phyloP scores from a whole-genome alignment of 371 early-diverging fungal genomes.

The Funneliformis caledonium region DNA sequence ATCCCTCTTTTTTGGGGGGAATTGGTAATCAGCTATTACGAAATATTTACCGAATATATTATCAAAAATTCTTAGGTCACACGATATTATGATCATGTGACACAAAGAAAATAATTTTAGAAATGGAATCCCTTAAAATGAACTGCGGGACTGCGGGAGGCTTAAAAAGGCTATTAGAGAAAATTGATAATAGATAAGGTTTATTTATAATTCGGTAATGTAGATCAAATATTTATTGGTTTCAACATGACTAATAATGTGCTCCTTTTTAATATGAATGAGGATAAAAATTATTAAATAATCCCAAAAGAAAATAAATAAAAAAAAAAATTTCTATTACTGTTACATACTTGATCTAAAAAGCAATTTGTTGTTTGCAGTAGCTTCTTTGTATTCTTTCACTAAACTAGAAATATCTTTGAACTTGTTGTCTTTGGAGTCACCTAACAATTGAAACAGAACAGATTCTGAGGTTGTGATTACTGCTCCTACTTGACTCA shows the following conservation, averaged over 20 bases:
- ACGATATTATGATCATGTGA: too few species aligned
- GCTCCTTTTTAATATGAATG: not conserved
- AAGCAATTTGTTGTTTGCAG: constrained; percentile 68
- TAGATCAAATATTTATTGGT: not conserved
- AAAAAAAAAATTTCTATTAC: not conserved
- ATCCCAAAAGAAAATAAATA: not conserved
- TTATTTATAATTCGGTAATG: too few species aligned
- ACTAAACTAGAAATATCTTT: constrained; percentile 77
- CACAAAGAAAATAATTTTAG: too few species aligned
- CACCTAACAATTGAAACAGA: constrained; percentile 89
- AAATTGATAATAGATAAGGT: too few species aligned
- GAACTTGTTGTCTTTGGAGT: constrained; percentile 81
- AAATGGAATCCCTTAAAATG: too few species aligned
- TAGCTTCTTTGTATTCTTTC: constrained; percentile 75
- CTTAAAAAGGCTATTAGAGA: not conserved
- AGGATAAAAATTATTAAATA: not conserved
- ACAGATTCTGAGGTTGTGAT: constrained; percentile 89
- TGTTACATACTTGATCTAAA: constrained; percentile 42
- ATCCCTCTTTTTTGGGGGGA: too few species aligned
- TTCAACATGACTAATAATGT: not conserved
- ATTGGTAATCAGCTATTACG: too few species aligned
- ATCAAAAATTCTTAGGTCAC: too few species aligned
- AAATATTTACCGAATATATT: too few species aligned
- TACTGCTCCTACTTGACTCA: constrained; percentile 76
- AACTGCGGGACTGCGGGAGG: not conserved